Evolutionary conservation across 2,329 filamentous ascomycete species (phyloP), one percentile per base, ranked within the genome.

Genomic region (Didymella keratinophila): DNA sequence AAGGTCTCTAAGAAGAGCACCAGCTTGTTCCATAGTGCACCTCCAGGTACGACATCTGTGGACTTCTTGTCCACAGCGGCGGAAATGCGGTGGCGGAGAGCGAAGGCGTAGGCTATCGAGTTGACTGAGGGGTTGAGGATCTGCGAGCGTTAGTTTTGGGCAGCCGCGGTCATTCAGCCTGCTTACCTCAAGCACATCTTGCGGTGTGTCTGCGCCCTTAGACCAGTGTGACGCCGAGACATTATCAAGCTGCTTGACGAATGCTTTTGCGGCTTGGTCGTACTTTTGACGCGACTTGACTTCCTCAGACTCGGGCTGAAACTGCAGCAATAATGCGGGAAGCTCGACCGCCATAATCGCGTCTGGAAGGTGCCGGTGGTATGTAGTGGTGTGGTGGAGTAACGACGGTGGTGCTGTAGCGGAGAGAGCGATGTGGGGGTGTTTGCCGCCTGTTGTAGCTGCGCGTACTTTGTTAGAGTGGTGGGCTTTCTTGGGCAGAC

Each of bases 41-140:
- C 78, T 1, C 78, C 78, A 2, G 81, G 83, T 8, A 84, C 67
- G 37, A 77, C 68, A 8, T 79, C 76, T 6, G 78, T 65, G 30
- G 65, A 64, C 56, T 74, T 77, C 72, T 65, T 78, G 73, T 67
- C 78, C 70, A 30, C 69, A 32, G 41, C 60, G 25, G 59, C 72
- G 37, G 78, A 71, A 55, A 86, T 79, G 60, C 82, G 80, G 30
- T 80, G 78, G 45, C 80, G 73, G 36, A 90, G 78, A 45, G 84
- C 78, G 61, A 80, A 82, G 48, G 87, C 76, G 73, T 88, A 89
- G 9, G 84, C 79, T 61, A 89, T 80, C 18, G 84, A 84, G 71
- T 89, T 86, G 37, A 80, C 73, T 8, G 81, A 73, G 20, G 88
- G 86, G 65, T 88, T 80, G 57, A 88, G 76, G 32, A 81, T 64